A percentile compares a stretch with the other conserved stretches of the same genome.
These are phyloP conservation scores for Capsella rubella DNA, from an alignment of 441 rosid species.

Conservation along the genomic window DNA sequence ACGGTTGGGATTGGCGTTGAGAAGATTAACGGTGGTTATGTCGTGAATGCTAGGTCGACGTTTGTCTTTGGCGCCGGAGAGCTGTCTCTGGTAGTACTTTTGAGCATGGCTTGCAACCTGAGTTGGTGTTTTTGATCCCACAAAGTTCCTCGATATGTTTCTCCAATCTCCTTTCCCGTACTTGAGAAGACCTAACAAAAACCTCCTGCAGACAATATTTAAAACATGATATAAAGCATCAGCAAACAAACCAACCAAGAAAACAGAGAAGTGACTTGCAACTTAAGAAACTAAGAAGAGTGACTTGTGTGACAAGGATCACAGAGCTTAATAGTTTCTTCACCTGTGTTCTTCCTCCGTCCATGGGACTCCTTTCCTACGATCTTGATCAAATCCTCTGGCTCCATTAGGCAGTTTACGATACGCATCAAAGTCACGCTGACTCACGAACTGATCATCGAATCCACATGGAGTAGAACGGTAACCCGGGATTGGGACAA, in stretches of 20 bases:
- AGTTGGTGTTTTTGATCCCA: constrained; percentile 66
- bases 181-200: constrained; percentile 60
- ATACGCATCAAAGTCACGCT: constrained; percentile 52
- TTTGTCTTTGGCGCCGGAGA: constrained; percentile 57
- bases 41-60: constrained; percentile 74
- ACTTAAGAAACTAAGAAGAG: constrained; percentile 1
- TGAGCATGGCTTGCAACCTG: constrained; percentile 82
- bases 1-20: constrained; percentile 34
- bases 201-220: constrained; percentile 49
- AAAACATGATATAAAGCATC: neutral
- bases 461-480: constrained; percentile 69
- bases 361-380: constrained; percentile 80
- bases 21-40: constrained; percentile 48
- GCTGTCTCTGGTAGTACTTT: constrained; percentile 65
- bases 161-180: constrained; percentile 83
- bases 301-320: constrained; percentile 19
- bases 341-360: constrained; percentile 84
- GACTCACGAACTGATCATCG: constrained; percentile 33
- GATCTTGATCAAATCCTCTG: constrained; percentile 61
- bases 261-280: constrained; percentile 24
- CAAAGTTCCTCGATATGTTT: constrained; percentile 69
- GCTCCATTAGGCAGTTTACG: constrained; percentile 56
- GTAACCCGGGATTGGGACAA: constrained; percentile 87
- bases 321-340: neutral
- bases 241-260: neutral